Conservation (phyloP, 345 rosid species). For the Zanthoxylum bungeanum region DNA sequence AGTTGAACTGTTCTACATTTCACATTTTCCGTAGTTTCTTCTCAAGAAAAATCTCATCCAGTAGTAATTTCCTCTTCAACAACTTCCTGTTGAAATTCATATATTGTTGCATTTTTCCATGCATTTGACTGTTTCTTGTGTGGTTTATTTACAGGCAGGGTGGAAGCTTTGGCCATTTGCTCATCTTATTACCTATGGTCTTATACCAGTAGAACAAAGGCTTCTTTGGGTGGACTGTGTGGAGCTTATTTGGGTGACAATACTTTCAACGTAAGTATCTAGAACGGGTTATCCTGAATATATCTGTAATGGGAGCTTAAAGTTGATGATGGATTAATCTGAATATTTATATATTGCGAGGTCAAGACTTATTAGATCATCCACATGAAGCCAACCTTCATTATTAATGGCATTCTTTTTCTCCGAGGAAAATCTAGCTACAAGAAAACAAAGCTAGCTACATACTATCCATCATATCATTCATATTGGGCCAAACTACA, state of each 20-base stretch:
- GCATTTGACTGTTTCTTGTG: slow-evolving; percentile 11
- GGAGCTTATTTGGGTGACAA: slow-evolving; percentile 98
- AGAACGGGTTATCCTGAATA: background rate
- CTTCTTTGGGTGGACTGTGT: slow-evolving; percentile 98
- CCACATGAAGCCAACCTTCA: too few relatives aligned
- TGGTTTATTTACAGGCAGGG: slow-evolving; percentile 67
- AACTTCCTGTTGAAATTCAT: background rate
- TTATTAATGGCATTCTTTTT: background rate
- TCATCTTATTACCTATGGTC: slow-evolving; percentile 87
- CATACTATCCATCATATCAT: background rate
- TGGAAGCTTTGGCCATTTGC: slow-evolving; percentile 99
- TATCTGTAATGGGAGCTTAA: background rate
- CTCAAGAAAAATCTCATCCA: background rate
- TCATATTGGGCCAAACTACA: background rate
- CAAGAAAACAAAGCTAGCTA: background rate
- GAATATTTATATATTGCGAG: background rate
- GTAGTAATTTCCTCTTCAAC: background rate
- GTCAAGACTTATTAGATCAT: background rate
- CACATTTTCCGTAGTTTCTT: background rate
- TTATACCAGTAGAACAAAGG: slow-evolving; percentile 88
- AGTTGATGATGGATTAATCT: background rate
- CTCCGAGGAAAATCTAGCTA: background rate
- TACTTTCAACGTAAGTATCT: slow-evolving; percentile 85
- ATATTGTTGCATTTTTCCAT: background rate
- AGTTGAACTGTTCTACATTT: background rate